phyloP scores from a whole-genome alignment of 441 rosid species.

The Jatropha podagrica region DNA sequence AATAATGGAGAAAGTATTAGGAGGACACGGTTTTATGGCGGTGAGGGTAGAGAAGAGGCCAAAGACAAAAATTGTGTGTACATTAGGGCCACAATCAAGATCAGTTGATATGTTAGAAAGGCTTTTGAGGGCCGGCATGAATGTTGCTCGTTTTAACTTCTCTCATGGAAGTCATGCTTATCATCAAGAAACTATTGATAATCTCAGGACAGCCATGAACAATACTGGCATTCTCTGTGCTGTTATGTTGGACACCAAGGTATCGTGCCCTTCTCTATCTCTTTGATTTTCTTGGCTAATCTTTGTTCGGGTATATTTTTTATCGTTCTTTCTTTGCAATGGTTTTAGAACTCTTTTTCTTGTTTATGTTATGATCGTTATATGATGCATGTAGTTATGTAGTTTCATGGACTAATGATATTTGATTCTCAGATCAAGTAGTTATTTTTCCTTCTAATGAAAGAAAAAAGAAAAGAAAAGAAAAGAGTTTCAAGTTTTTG shows the following conservation, averaged over 20 bases:
- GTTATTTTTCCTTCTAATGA: background rate
- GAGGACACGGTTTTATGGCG: background rate
- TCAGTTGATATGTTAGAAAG: conserved; percentile 73
- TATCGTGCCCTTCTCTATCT: background rate
- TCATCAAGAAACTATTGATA: conserved; percentile 88
- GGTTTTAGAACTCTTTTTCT: background rate
- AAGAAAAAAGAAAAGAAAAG: background rate
- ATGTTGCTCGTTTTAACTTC: conserved; percentile 94
- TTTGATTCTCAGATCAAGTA: background rate
- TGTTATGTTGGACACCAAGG: conserved; percentile 98
- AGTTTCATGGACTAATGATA: background rate
- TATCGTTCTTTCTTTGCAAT: background rate
- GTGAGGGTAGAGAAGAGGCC: conserved; percentile 40
- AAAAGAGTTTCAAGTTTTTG: background rate
- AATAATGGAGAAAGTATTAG: conserved; percentile 31
- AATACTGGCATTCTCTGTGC: conserved; percentile 90
- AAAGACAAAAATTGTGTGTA: conserved; percentile 94
- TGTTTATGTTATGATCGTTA: background rate
- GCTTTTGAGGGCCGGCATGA: conserved; percentile 88
- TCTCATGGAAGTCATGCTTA: conserved; percentile 92
- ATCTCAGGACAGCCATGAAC: conserved; percentile 76
- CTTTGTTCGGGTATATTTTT: background rate
- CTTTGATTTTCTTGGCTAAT: background rate
- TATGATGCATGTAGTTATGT: background rate
- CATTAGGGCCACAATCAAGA: conserved; percentile 89